phyloP scores from a whole-genome alignment of 176 grass and related monocot genomes.

The Carex kokanica region DNA sequence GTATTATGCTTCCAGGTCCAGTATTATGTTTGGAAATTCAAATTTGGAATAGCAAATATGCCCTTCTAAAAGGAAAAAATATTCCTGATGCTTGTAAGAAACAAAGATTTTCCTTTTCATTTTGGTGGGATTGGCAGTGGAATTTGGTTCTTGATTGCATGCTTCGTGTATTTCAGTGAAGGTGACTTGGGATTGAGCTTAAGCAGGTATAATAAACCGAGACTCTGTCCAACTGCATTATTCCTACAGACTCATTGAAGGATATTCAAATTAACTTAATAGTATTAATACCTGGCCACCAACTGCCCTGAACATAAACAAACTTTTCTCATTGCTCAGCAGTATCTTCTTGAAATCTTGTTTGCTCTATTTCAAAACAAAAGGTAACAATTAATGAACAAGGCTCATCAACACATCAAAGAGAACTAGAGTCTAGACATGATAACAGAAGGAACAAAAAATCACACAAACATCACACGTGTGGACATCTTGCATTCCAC shows the following conservation, averaged over 20 bases:
- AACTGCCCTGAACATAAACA: conserved; percentile 93
- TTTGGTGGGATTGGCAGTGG: neutral
- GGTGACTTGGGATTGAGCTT: neutral
- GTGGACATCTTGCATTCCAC: neutral
- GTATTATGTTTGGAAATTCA: neutral
- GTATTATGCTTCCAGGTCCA: no score
- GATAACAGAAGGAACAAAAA: neutral
- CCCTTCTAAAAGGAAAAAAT: neutral
- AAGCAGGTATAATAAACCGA: neutral
- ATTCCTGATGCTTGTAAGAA: neutral
- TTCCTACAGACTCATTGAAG: conserved; percentile 9
- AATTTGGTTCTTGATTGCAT: neutral
- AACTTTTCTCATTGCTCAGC: conserved; percentile 63
- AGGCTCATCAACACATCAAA: neutral
- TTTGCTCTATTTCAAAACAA: conserved; percentile 48
- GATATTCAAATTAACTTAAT: conserved; percentile 22
- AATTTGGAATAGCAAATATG: neutral
- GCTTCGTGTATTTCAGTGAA: neutral
- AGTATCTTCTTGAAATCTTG: conserved; percentile 71
- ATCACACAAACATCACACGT: neutral
- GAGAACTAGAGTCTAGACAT: neutral
- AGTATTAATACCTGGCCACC: conserved; percentile 64
- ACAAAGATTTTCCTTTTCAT: neutral
- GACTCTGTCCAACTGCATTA: neutral
- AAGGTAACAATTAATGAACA: conserved; percentile 20